Percentiles rank a stretch among this genome's conserved stretches.
phyloP scores from a whole-genome alignment of 1,139 yeast genomes.

The Suhomyces kunorum region DNA sequence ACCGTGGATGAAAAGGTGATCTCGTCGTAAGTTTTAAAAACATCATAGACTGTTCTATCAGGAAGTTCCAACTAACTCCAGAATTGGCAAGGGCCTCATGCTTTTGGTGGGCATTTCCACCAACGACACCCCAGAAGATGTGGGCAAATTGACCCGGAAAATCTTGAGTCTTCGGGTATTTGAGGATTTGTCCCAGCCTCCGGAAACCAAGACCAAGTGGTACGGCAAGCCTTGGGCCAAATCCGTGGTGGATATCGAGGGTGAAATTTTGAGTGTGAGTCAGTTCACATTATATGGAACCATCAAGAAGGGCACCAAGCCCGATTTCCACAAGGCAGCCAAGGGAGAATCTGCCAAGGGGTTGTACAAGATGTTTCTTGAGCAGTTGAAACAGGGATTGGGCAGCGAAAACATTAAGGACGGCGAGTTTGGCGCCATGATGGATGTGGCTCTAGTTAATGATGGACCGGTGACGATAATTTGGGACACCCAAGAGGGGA shows the following conservation, averaged over 20 bases:
- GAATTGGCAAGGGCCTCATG: constrained; percentile 74
- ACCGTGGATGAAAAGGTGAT: constrained; percentile 70
- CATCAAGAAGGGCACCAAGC: constrained; percentile 86
- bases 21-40: constrained; percentile 72
- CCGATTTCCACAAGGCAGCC: constrained; percentile 90
- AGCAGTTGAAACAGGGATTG: constrained; percentile 47
- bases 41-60: too few species aligned
- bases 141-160: constrained; percentile 66
- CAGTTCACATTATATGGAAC: constrained; percentile 88
- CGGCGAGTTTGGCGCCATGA: constrained; percentile 95
- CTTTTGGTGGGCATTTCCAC: constrained; percentile 81
- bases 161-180: constrained; percentile 66
- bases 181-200: constrained; percentile 51
- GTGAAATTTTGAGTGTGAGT: constrained; percentile 63
- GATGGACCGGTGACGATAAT: constrained; percentile 83
- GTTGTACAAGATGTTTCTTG: constrained; percentile 64
- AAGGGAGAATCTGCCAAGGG: constrained; percentile 72
- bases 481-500: constrained; percentile 54
- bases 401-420: constrained; percentile 72
- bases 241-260: constrained; percentile 42
- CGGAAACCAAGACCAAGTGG: constrained; percentile 44
- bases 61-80: constrained; percentile 19
- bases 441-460: constrained; percentile 84
- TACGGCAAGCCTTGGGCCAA: constrained; percentile 63
- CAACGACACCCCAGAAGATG: constrained; percentile 74